Base-by-base conservation (phyloP, 2,329 filamentous ascomycete genomes). In the Curvularia hawaiiensis region DNA sequence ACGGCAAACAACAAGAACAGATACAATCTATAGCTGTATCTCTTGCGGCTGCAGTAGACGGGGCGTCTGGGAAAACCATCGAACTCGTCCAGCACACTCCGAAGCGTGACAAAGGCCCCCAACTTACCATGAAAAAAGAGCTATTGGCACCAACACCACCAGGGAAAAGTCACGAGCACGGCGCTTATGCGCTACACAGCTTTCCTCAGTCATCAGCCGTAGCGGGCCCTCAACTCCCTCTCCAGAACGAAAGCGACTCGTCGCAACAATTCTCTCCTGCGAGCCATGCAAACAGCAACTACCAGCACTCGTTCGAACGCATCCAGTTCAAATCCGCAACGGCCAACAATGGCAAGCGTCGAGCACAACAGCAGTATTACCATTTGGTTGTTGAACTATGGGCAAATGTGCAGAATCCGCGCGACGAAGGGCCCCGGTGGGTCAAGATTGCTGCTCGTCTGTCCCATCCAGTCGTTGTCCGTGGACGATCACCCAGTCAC, bases 241-340 rank as follows among this genome's bases (percentile, higher is more conserved):
- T 80, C 8, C 80, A 82, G 51, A 68, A 61, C 31, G 71, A 76
- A 1, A 43, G 48, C 16, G 67, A 75, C 11, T 56, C 71, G 1
- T 62, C 68, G 4, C 73, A 78, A 20, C 66, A 67, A 44, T 77
- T 69, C 55, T 72, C 73, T 12, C 68, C 76, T 5, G 62, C 75
- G 3, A 71, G 66, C 47, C 75, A 77, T 46, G 62, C 68, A 0
- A 71, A 61, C 28, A 75, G 67, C 52, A 73, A 67, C 12, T 78
- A 75, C 8, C 80, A 81, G n/a, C 84, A 88, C 56, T 84, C 82
- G 0, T 97, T 96, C 72, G 92, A 97, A 72, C 88, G 93, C 11
- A 95, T 97, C 50, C 92, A 97, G 68, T 97, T 97, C 83, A 96
- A 96, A 75, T 91, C 91, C 63, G 92, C 93, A 1, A 97, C 92